A percentile compares a stretch with the other conserved stretches of the same genome.
These are phyloP conservation scores for Auricularia heimuer DNA, from an alignment of 768 basidiomycete genomes.

Conservation along the genomic window DNA sequence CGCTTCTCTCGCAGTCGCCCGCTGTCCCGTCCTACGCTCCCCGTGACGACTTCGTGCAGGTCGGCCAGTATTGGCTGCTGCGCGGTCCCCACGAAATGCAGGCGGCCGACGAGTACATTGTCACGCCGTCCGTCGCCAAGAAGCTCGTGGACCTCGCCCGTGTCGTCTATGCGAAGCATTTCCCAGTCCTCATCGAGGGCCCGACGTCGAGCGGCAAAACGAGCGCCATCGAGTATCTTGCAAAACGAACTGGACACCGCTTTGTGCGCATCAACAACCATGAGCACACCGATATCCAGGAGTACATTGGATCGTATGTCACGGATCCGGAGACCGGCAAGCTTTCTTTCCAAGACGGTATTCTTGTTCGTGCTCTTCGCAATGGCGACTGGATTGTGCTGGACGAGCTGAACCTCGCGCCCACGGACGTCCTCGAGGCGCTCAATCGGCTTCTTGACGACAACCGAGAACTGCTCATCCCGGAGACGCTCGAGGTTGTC, in stretches of 20 bases:
- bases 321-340: slow-evolving; percentile 91
- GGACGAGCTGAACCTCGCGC: slow-evolving; percentile 94
- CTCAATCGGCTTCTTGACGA: slow-evolving; percentile 94
- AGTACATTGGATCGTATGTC: slow-evolving; percentile 93
- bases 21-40: slow-evolving; percentile 35
- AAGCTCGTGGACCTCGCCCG: slow-evolving; percentile 94
- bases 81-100: slow-evolving; percentile 61
- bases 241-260: slow-evolving; percentile 82
- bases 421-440: slow-evolving; percentile 95
- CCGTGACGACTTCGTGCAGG: slow-evolving; percentile 56
- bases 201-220: slow-evolving; percentile 98
- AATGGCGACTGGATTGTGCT: slow-evolving; percentile 96
- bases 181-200: slow-evolving; percentile 94
- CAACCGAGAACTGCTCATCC: slow-evolving; percentile 90
- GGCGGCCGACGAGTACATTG: slow-evolving; percentile 71
- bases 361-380: slow-evolving; percentile 85
- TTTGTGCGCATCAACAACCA: slow-evolving; percentile 99
- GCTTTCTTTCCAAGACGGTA: slow-evolving; percentile 87
- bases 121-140: slow-evolving; percentile 88
- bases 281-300: slow-evolving; percentile 98
- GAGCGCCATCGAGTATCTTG: slow-evolving; percentile 91
- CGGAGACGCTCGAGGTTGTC: slow-evolving; percentile 92
- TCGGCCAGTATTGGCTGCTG: slow-evolving; percentile 87
- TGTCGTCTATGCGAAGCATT: slow-evolving; percentile 77
- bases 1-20: slow-evolving; percentile 65